Evolutionary conservation across 805 yeast genomes (phyloP).

Genomic region (Metschnikowia santaceciliae): DNA sequence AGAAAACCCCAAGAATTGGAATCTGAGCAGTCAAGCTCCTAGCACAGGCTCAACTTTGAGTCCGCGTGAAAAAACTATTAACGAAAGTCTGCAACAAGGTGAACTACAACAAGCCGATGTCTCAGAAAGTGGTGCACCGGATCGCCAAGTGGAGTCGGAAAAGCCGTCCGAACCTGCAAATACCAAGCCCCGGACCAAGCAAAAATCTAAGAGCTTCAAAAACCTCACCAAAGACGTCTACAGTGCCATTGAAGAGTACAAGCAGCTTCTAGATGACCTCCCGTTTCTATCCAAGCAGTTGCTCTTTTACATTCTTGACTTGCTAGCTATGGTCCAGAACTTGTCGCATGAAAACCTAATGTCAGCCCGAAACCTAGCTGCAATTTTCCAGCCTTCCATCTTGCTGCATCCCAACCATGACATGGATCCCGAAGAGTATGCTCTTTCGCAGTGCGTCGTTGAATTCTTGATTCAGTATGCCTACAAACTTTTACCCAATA

Average conservation of each 20-base stretch:
- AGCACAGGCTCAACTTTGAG: not conserved
- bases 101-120: not conserved
- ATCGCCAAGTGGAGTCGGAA: not conserved
- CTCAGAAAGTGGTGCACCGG: not conserved
- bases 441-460: slow-evolving; percentile 77
- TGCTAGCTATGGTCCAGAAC: slow-evolving; percentile 79
- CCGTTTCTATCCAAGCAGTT: slow-evolving; percentile 81
- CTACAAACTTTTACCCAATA: slow-evolving; percentile 65
- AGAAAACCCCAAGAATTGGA: slow-evolving; percentile 30
- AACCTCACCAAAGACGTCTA: slow-evolving; percentile 61
- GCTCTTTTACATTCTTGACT: slow-evolving; percentile 79
- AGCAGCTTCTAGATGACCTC: slow-evolving; percentile 58
- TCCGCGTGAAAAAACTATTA: not conserved
- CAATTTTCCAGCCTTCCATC: slow-evolving; percentile 95
- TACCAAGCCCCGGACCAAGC: slow-evolving; percentile 1
- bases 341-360: slow-evolving; percentile 75
- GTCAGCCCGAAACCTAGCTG: slow-evolving; percentile 92
- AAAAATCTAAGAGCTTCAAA: slow-evolving; percentile 47
- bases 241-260: slow-evolving; percentile 68
- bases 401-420: slow-evolving; percentile 91
- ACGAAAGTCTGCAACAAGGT: slow-evolving; percentile 4
- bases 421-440: slow-evolving; percentile 88
- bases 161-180: not conserved
- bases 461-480: slow-evolving; percentile 88
- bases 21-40: not conserved